Evolutionary conservation across 139 green algal species (phyloP).

Genomic region (Chlamydomonas incerta): DNA sequence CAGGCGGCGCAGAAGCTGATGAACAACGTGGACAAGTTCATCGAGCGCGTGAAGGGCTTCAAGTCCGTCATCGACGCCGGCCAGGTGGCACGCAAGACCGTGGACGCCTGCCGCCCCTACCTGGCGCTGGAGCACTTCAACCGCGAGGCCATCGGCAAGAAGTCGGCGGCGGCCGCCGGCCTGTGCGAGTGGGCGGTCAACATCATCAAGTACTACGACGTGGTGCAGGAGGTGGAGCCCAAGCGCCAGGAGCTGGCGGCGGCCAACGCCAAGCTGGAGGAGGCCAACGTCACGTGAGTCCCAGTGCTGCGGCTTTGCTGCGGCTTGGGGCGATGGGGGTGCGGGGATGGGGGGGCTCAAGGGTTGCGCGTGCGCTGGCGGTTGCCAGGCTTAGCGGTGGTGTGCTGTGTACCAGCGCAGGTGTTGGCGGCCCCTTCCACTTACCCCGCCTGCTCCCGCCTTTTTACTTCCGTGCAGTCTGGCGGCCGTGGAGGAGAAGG

Average conservation of each 20-base stretch:
- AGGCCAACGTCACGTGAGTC: constrained; percentile 72
- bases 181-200: constrained; percentile 93
- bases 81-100: constrained; percentile 80
- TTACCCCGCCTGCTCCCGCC: not conserved
- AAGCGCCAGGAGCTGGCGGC: constrained; percentile 87
- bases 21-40: constrained; percentile 92
- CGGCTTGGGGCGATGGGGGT: too few species aligned
- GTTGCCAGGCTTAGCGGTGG: too few species aligned
- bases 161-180: constrained; percentile 88
- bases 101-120: constrained; percentile 85
- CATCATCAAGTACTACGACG: constrained; percentile 93
- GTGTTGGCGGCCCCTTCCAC: too few species aligned
- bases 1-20: constrained; percentile 87
- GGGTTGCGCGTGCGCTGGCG: too few species aligned
- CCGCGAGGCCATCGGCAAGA: constrained; percentile 85
- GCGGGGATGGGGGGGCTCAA: too few species aligned
- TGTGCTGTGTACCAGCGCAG: too few species aligned
- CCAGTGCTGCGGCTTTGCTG: too few species aligned
- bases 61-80: constrained; percentile 90
- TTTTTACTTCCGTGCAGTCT: constrained; percentile 44
- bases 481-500: constrained; percentile 68
- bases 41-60: constrained; percentile 88
- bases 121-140: constrained; percentile 90
- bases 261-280: constrained; percentile 86
- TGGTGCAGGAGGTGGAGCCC: constrained; percentile 85